These are phyloP conservation scores for Bodo saltans DNA, from an alignment of 78 protist species.

Conservation along the genomic window DNA sequence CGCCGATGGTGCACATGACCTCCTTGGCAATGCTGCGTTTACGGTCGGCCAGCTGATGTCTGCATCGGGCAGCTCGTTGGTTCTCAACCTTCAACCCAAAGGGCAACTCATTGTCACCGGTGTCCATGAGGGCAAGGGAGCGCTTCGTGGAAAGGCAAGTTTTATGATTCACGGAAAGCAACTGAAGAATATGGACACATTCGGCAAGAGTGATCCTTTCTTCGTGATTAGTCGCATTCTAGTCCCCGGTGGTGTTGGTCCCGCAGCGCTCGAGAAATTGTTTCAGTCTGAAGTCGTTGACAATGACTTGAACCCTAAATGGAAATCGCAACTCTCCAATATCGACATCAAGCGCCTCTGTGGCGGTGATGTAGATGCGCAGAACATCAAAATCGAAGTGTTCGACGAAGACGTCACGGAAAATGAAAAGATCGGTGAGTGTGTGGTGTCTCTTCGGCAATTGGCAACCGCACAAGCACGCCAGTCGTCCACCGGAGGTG, in stretches of 20 bases:
- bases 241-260: too few species aligned
- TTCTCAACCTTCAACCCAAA: not conserved
- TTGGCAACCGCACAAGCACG: not conserved
- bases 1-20: conserved; percentile 18
- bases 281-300: not conserved
- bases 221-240: too few species aligned
- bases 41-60: conserved; percentile 42
- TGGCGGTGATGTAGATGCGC: not conserved
- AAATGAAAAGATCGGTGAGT: not conserved
- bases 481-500: too few species aligned
- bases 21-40: conserved; percentile 8
- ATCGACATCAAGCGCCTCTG: not conserved
- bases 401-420: not conserved
- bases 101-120: not conserved
- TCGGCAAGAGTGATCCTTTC: conserved; percentile 60
- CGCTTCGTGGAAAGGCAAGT: not conserved
- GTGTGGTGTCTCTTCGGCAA: not conserved
- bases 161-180: not conserved
- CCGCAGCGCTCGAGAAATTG: not conserved
- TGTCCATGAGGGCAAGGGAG: not conserved
- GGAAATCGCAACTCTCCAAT: not conserved
- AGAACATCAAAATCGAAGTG: not conserved
- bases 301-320: not conserved
- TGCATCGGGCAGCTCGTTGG: not conserved
- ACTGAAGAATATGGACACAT: conserved; percentile 26